phyloP scores from a whole-genome alignment of 2,329 filamentous ascomycete species.

The Nothomitra cinnamomea region DNA sequence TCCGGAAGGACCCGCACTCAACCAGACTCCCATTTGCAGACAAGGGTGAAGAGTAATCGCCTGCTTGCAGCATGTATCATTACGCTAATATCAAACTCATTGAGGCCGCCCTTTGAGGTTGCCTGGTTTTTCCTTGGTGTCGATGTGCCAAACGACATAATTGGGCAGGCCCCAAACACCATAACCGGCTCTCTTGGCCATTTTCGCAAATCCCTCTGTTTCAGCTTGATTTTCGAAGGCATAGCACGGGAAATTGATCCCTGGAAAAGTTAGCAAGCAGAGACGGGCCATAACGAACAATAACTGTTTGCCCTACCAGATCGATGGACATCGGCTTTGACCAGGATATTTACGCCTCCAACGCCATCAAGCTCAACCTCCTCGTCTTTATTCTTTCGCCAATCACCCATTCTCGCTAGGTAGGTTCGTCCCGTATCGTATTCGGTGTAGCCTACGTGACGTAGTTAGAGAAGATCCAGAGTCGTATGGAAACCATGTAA shows the following conservation, averaged over 20 bases:
- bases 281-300: not conserved
- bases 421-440: slow-evolving; percentile 80
- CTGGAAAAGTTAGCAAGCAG: slow-evolving; percentile 27
- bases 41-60: not conserved
- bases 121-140: slow-evolving; percentile 85
- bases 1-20: not conserved
- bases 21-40: not conserved
- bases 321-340: slow-evolving; percentile 94
- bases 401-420: slow-evolving; percentile 83
- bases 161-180: slow-evolving; percentile 85
- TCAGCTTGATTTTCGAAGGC: slow-evolving; percentile 98
- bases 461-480: not conserved
- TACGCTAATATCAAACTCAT: slow-evolving; percentile 1
- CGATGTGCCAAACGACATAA: slow-evolving; percentile 97
- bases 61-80: not conserved
- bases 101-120: slow-evolving; percentile 32
- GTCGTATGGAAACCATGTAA: not conserved
- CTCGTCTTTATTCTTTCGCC: slow-evolving; percentile 78
- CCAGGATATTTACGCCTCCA: slow-evolving; percentile 90
- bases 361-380: slow-evolving; percentile 90
- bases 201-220: slow-evolving; percentile 96
- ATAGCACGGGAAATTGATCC: slow-evolving; percentile 94
- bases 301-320: slow-evolving; percentile 42
- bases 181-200: slow-evolving; percentile 93
- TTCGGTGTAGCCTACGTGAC: slow-evolving; percentile 61